Evolutionary conservation across 148 eudicot genomes (phyloP), one percentile per base, ranked within the genome.

Genomic region (Fallopia convolvulus): DNA sequence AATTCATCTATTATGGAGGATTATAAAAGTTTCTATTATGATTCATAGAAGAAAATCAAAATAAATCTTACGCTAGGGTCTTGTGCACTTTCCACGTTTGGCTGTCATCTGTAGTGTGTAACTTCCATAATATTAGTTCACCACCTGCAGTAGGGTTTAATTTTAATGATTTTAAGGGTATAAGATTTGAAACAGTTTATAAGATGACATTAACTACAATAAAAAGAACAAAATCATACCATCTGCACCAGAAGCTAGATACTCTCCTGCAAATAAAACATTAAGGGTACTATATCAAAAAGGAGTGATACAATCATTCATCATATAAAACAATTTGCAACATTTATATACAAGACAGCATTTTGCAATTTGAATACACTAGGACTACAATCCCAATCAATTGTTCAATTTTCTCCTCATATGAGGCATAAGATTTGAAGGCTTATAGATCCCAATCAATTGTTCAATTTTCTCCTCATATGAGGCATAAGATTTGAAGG

Each of bases 211-310:
- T 20, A 70, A 50, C 21, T 33, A 75, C 15, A 47, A 32, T 48
- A 36, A 58, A 58, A 40, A n/a, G 72, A 74, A 80, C 9, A 41
- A 83, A 72, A 15, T 20, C 89, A 52, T 86, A 95, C 99, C 99
- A 84, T 95, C 99, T 80, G 97, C 99, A 81, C 99, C 97, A 74
- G 99, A 95, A 75, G 97, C 99, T 76, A 95, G 89, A 53, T 80
- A 80, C 46, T 91, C 97, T 77, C 99, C 99, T 95, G 90, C 85
- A 87, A 13, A 77, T 33, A 68, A 68, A 33, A 68, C 72, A 33
- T 6, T 2, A 74, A 78, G 20, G 65, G 77, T 44, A 14, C 52
- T 15, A 68, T 65, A 32, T 65, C 9, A 65, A 12, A 30, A 63
- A 63, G 6, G 40, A 32, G 41, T 65, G 18, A 30, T 65, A 65